phyloP scores from a whole-genome alignment of 208 protist genomes.

The Crithidia acanthocephali region DNA sequence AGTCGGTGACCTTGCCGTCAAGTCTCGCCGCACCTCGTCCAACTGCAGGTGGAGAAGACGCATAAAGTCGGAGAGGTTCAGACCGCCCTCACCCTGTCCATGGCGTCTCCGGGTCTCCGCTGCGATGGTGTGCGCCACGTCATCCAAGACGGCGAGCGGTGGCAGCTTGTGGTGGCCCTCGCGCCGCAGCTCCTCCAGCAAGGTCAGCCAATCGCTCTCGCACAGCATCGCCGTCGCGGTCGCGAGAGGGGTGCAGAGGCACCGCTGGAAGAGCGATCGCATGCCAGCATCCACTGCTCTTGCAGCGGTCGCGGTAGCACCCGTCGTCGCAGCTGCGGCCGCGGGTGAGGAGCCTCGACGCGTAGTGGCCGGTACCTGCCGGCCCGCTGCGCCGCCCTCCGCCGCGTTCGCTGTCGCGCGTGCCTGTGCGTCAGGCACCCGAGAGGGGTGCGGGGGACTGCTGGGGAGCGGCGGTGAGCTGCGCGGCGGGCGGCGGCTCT shows the following conservation, averaged over 20 bases:
- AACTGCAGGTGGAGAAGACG: slow-evolving; percentile 21
- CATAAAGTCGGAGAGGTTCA: slow-evolving; percentile 14
- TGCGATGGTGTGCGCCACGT: slow-evolving; percentile 33
- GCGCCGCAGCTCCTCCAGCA: slow-evolving; percentile 21
- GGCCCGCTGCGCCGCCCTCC: no score
- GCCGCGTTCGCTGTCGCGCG: no score
- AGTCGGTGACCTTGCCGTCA: slow-evolving; percentile 5
- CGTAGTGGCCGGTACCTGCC: no score
- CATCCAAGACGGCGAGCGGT: slow-evolving; percentile 41
- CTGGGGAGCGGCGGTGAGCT: background rate
- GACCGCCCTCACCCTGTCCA: slow-evolving; percentile 1
- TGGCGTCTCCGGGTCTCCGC: slow-evolving; percentile 1
- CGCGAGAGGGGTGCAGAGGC: slow-evolving; percentile 14
- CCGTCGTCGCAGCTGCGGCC: no score
- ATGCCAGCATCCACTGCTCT: slow-evolving; percentile 6
- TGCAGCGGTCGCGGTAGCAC: background rate
- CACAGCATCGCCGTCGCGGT: slow-evolving; percentile 18
- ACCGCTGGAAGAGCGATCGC: slow-evolving; percentile 21
- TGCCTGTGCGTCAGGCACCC: background rate
- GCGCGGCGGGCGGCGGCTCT: slow-evolving; percentile 6
- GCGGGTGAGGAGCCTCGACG: no score
- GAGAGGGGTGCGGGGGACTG: background rate
- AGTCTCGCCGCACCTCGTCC: slow-evolving; percentile 32
- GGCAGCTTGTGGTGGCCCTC: slow-evolving; percentile 35
- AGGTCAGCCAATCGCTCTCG: slow-evolving; percentile 31